Evolutionary conservation across 139 green algal genomes (phyloP).

Genomic region (Volvox africanus): DNA sequence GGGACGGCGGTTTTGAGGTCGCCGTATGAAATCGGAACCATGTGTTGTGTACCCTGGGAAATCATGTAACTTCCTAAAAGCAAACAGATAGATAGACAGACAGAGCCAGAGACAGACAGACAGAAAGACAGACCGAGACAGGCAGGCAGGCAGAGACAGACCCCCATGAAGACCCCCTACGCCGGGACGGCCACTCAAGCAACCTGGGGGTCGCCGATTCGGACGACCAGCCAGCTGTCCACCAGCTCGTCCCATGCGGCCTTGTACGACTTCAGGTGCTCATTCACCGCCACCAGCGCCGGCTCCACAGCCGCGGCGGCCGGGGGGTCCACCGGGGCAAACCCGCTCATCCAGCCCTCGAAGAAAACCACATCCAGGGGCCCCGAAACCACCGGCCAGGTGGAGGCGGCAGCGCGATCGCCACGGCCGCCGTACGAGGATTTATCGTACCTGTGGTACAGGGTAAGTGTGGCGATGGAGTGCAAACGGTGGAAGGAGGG

Average conservation of each 20-base stretch:
- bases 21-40: too few species aligned
- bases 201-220: conserved; percentile 81
- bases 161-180: too few species aligned
- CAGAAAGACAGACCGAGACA: too few species aligned
- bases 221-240: conserved; percentile 95
- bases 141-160: too few species aligned
- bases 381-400: conserved; percentile 78
- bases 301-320: conserved; percentile 61
- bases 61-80: too few species aligned
- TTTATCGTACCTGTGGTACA: conserved; percentile 93
- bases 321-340: conserved; percentile 67
- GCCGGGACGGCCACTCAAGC: neutral
- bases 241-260: conserved; percentile 84
- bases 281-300: conserved; percentile 82
- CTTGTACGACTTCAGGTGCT: conserved; percentile 79
- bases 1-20: too few species aligned
- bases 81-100: too few species aligned
- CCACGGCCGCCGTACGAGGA: conserved; percentile 83
- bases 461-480: too few species aligned
- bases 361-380: conserved; percentile 94
- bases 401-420: conserved; percentile 76
- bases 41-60: too few species aligned
- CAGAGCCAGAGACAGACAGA: too few species aligned
- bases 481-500: too few species aligned
- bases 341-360: conserved; percentile 99